These are phyloP conservation scores for Globisporangium okanoganense DNA, from an alignment of 352 stramenopile genomes.

Conservation along the genomic window DNA sequence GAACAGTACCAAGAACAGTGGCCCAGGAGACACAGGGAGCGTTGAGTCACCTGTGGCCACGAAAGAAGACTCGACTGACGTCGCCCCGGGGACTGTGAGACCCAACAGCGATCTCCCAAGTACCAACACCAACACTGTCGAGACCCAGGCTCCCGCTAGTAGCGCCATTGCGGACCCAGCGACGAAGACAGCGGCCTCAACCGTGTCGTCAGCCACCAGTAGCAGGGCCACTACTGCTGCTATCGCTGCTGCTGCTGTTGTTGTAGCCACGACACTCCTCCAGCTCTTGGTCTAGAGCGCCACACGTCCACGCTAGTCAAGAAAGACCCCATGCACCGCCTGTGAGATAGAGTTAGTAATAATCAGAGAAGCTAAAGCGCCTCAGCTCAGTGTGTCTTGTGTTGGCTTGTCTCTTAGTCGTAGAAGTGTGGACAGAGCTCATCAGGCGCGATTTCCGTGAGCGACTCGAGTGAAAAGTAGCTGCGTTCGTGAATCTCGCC, in stretches of 20 bases:
- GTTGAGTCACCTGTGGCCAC: background rate
- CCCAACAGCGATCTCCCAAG: background rate
- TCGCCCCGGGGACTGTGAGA: background rate
- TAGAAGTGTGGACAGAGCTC: conserved; percentile 57
- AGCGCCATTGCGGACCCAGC: background rate
- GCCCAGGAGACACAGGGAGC: background rate
- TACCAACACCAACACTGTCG: background rate
- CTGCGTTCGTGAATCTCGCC: conserved; percentile 54
- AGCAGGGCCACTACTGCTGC: background rate
- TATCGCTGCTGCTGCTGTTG: background rate
- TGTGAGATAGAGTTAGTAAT: background rate
- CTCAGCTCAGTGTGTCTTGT: background rate
- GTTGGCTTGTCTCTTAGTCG: conserved; percentile 6
- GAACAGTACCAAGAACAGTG: background rate
- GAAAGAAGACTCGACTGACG: background rate
- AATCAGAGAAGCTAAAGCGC: background rate
- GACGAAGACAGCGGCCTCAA: background rate
- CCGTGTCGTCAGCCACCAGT: background rate
- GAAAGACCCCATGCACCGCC: background rate
- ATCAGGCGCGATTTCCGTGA: conserved; percentile 45
- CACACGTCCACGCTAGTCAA: background rate
- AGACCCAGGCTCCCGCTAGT: background rate
- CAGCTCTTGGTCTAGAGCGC: background rate
- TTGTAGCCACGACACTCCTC: background rate
- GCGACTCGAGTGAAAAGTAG: conserved; percentile 59